Evolutionary conservation across 2,329 filamentous ascomycete species (phyloP).

Genomic region (Macrophomina tecta): DNA sequence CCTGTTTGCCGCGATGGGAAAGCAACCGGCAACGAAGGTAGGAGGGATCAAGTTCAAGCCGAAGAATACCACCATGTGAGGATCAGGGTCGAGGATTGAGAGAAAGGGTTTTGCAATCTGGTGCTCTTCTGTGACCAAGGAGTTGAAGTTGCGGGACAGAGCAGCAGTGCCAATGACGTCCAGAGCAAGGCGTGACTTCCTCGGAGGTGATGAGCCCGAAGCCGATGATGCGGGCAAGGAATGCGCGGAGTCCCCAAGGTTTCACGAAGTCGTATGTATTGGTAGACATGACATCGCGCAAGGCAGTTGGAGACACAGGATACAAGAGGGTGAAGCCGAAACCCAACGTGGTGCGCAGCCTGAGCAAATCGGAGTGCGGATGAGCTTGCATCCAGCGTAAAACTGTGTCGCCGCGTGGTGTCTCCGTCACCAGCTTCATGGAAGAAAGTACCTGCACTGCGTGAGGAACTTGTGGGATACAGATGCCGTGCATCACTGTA

Average conservation of each 20-base stretch:
- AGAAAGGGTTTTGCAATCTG: conserved; percentile 40
- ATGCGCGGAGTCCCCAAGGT: conserved; percentile 45
- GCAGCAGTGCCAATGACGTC: conserved; percentile 46
- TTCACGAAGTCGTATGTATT: conserved; percentile 57
- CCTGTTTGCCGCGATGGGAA: conserved; percentile 54
- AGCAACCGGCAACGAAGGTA: conserved; percentile 47
- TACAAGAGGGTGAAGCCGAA: background rate
- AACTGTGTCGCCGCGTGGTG: background rate
- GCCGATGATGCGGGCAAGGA: conserved; percentile 50
- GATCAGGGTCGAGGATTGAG: conserved; percentile 44
- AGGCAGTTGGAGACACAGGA: conserved; percentile 40
- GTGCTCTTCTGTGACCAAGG: conserved; percentile 39
- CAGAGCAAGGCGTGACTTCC: conserved; percentile 43
- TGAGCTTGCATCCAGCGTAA: background rate
- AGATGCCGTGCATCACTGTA: background rate
- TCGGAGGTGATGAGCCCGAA: conserved; percentile 54
- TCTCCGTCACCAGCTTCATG: background rate
- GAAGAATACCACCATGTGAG: conserved; percentile 29
- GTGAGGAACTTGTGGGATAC: background rate
- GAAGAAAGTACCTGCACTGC: background rate
- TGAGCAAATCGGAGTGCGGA: background rate
- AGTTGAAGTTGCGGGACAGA: conserved; percentile 41
- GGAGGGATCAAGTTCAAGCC: conserved; percentile 42
- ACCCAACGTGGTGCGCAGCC: background rate
- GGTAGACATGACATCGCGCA: conserved; percentile 42